Evolutionary conservation across 1,139 yeast genomes (phyloP).

Genomic region (Lodderomyces pseudojiufengensis): DNA sequence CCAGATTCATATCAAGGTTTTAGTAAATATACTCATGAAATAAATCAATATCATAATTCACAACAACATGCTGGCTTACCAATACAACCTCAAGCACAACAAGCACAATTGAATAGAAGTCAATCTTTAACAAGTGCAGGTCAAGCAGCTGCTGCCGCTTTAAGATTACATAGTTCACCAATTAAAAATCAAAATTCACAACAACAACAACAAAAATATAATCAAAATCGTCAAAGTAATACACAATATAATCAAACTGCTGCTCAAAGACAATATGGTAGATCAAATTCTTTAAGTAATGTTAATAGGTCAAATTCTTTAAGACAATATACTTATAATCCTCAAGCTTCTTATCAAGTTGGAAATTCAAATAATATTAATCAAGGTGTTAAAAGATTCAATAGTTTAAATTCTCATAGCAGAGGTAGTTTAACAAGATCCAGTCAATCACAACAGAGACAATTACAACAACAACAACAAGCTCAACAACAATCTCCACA

Average conservation of each 20-base stretch:
- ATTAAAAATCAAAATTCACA: conserved; percentile 15
- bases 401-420: conserved; percentile 17
- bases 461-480: conserved; percentile 2
- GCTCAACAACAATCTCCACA: conserved; percentile 6
- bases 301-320: conserved; percentile 13
- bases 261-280: conserved; percentile 9
- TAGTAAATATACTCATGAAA: conserved; percentile 33
- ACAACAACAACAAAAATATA: conserved; percentile 6
- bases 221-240: too few relatives aligned
- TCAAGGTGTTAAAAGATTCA: conserved; percentile 20
- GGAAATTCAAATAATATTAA: conserved; percentile 7
- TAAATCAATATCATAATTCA: conserved; percentile 23
- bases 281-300: conserved; percentile 16
- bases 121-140: conserved; percentile 36
- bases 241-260: conserved; percentile 1
- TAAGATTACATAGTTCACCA: conserved; percentile 26
- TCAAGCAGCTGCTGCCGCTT: conserved; percentile 47
- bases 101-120: conserved; percentile 12
- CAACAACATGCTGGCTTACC: conserved; percentile 25
- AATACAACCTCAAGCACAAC: conserved; percentile 4
- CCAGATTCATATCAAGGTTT: conserved; percentile 32
- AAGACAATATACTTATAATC: conserved; percentile 37
- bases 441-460: conserved; percentile 5
- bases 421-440: conserved; percentile 8
- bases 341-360: conserved; percentile 38